phyloP scores from a whole-genome alignment of 140 eudicot genomes.

The Ambrosia hybrid region DNA sequence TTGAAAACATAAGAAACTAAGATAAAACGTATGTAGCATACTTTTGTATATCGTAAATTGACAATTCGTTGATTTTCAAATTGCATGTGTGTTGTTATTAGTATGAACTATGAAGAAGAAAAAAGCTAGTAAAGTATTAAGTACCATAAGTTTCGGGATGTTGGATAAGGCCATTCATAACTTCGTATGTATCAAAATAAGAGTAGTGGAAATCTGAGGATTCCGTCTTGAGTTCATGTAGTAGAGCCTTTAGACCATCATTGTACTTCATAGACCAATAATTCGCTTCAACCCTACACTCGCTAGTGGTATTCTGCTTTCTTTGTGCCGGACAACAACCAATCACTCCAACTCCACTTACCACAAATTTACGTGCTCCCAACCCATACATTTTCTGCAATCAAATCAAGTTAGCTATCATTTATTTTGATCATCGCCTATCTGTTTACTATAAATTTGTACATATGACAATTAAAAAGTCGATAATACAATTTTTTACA shows the following conservation, averaged over 20 bases:
- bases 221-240: conserved; percentile 35
- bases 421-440: no score
- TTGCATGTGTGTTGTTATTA: background rate
- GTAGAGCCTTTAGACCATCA: conserved; percentile 31
- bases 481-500: no score
- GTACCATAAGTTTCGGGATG: conserved; percentile 68
- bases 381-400: conserved; percentile 48
- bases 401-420: background rate
- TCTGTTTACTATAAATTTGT: no score
- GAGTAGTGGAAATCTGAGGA: conserved; percentile 50
- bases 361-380: conserved; percentile 68
- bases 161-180: conserved; percentile 49
- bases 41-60: background rate
- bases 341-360: conserved; percentile 49
- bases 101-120: background rate
- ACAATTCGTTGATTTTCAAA: background rate
- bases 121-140: background rate
- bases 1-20: background rate
- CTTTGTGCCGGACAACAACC: conserved; percentile 80
- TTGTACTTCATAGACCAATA: conserved; percentile 56
- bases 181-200: conserved; percentile 54
- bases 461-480: background rate
- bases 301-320: conserved; percentile 31
- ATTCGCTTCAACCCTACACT: conserved; percentile 51
- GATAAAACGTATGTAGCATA: background rate